These are phyloP conservation scores for Claviceps cyperi DNA, from an alignment of 2,329 filamentous ascomycete genomes.

Conservation along the genomic window DNA sequence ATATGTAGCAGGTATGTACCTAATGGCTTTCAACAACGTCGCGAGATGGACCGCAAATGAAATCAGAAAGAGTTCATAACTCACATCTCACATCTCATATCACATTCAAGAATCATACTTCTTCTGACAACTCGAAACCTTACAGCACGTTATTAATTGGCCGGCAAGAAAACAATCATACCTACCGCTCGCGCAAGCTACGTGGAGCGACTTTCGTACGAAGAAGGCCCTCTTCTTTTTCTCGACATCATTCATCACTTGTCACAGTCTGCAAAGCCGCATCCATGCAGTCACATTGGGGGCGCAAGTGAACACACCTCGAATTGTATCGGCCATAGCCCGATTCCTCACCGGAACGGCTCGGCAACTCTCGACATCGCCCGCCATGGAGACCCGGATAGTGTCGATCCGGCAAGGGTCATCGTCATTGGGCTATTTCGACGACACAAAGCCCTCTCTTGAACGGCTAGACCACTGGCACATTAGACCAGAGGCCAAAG, in stretches of 20 bases:
- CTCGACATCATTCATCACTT: neutral
- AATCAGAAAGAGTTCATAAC: too few species aligned
- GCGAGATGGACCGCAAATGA: neutral
- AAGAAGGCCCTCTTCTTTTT: neutral
- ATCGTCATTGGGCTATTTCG: conserved; percentile 21
- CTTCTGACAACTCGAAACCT: too few species aligned
- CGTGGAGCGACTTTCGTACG: neutral
- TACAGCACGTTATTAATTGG: too few species aligned
- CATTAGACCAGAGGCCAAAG: conserved; percentile 16
- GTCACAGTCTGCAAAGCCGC: neutral
- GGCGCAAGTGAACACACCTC: conserved; percentile 3
- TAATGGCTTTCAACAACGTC: neutral
- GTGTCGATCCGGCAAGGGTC: conserved; percentile 19
- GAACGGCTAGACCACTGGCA: conserved; percentile 29
- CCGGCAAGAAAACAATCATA: too few species aligned
- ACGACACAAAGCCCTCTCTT: conserved; percentile 11
- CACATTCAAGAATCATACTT: too few species aligned
- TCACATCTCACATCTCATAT: too few species aligned
- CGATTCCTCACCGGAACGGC: conserved; percentile 3
- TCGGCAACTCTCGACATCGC: neutral
- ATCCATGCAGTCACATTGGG: neutral
- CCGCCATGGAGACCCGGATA: conserved; percentile 26
- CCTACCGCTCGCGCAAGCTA: too few species aligned
- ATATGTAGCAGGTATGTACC: neutral
- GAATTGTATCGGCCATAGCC: conserved; percentile 14